Conservation (phyloP, 208 protist species). For the Crithidia thermophila region DNA sequence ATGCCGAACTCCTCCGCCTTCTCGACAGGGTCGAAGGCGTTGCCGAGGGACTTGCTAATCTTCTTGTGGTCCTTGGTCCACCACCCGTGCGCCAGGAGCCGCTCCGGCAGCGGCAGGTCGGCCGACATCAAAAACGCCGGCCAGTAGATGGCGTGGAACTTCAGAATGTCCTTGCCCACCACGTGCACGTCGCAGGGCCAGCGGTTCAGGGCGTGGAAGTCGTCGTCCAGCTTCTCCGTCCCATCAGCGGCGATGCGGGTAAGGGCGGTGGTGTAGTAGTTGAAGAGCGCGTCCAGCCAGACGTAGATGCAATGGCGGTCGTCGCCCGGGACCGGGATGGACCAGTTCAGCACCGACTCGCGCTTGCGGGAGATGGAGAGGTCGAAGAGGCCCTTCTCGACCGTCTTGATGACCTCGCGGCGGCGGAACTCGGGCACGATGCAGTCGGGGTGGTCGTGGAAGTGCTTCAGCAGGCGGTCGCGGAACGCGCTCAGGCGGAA, state of each 20-base stretch:
- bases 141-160: slow-evolving; percentile 99
- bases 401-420: slow-evolving; percentile 90
- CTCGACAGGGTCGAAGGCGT: slow-evolving; percentile 95
- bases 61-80: slow-evolving; percentile 96
- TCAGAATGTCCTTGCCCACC: slow-evolving; percentile 99
- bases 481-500: slow-evolving; percentile 95
- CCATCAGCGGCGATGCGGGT: slow-evolving; percentile 46
- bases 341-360: slow-evolving; percentile 94
- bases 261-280: slow-evolving; percentile 97
- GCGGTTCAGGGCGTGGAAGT: slow-evolving; percentile 44
- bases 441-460: slow-evolving; percentile 79
- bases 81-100: slow-evolving; percentile 94
- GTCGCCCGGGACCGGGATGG: slow-evolving; percentile 97
- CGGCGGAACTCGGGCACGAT: slow-evolving; percentile 94
- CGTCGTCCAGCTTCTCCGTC: slow-evolving; percentile 44
- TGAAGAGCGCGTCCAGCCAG: slow-evolving; percentile 99
- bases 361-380: slow-evolving; percentile 96
- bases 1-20: slow-evolving; percentile 83
- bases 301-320: slow-evolving; percentile 98
- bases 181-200: slow-evolving; percentile 93
- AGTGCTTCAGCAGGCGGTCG: slow-evolving; percentile 87
- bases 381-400: slow-evolving; percentile 93
- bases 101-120: slow-evolving; percentile 92
- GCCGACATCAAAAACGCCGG: slow-evolving; percentile 97
- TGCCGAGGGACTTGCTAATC: slow-evolving; percentile 98